A percentile compares a stretch with the other conserved stretches of the same genome.
These are phyloP conservation scores for Taxillus chinensis DNA, from an alignment of 164 flowering plant genomes.

Conservation along the genomic window DNA sequence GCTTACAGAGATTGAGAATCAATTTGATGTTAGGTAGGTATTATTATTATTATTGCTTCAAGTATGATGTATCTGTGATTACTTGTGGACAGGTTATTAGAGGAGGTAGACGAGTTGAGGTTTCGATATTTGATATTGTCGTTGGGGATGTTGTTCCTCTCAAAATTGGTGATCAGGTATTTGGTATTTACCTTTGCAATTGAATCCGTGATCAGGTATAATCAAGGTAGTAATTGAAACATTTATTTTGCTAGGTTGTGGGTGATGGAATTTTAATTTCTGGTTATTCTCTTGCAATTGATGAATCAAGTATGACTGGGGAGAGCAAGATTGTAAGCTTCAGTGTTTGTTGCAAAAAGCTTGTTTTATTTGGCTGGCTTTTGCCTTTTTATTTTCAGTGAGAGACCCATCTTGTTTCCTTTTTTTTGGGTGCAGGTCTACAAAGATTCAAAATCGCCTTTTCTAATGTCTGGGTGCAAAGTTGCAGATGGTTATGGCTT, in stretches of 20 bases:
- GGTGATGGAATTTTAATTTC: constrained; percentile 79
- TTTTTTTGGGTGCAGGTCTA: constrained; percentile 34
- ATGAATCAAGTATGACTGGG: constrained; percentile 99
- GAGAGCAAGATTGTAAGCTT: constrained; percentile 85
- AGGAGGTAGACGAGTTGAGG: constrained; percentile 70
- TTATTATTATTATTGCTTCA: background rate
- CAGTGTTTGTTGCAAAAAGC: background rate
- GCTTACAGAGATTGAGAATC: constrained; percentile 1
- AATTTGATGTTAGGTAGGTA: background rate
- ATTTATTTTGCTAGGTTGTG: constrained; percentile 47
- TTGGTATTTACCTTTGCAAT: constrained; percentile 5
- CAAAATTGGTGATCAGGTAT: constrained; percentile 91
- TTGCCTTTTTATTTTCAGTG: background rate
- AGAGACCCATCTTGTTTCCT: background rate
- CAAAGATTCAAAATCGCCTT: constrained; percentile 69
- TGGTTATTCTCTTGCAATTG: constrained; percentile 90
- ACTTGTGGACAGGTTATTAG: constrained; percentile 47
- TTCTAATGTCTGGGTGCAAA: constrained; percentile 96
- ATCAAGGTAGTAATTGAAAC: background rate
- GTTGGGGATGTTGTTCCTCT: constrained; percentile 94
- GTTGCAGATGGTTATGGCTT: constrained; percentile 95
- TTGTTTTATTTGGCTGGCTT: background rate
- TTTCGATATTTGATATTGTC: constrained; percentile 91
- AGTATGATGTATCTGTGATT: background rate
- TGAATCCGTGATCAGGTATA: background rate